Percentiles rank a stretch among this genome's conserved stretches.
These are phyloP conservation scores for Boeremia exigua DNA, from an alignment of 2,329 filamentous ascomycete genomes.

Conservation along the genomic window DNA sequence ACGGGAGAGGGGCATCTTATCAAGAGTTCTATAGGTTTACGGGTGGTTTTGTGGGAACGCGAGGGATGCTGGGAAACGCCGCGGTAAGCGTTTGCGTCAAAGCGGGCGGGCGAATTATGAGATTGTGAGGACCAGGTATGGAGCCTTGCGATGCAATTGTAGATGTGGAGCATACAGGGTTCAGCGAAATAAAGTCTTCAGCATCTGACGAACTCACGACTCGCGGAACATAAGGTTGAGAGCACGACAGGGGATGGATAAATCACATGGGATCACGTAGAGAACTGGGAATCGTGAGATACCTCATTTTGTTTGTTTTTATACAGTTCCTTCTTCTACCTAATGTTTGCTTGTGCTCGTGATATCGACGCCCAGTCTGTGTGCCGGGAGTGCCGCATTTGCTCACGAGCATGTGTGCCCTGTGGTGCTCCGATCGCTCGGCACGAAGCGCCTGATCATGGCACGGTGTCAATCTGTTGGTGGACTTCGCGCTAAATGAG, in stretches of 20 bases:
- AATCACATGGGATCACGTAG: slow-evolving; percentile 7
- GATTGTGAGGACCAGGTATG: too few relatives aligned
- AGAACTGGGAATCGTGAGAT: slow-evolving; percentile 13
- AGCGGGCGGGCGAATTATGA: too few relatives aligned
- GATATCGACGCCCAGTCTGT: slow-evolving; percentile 1
- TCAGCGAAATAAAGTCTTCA: too few relatives aligned
- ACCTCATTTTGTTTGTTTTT: slow-evolving; percentile 24
- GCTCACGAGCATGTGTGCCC: slow-evolving; percentile 16
- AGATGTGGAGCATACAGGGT: too few relatives aligned
- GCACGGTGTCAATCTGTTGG: slow-evolving; percentile 3
- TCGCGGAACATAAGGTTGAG: not conserved
- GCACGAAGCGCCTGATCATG: slow-evolving; percentile 11
- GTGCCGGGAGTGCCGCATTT: slow-evolving; percentile 7
- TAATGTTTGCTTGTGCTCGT: slow-evolving; percentile 16
- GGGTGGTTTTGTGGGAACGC: not conserved
- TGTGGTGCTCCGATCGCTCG: slow-evolving; percentile 8
- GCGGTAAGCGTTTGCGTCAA: too few relatives aligned
- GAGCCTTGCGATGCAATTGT: too few relatives aligned
- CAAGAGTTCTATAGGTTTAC: not conserved
- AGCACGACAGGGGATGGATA: not conserved
- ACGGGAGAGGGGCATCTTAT: slow-evolving; percentile 4
- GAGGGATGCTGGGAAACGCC: slow-evolving; percentile 1
- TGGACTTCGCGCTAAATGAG: slow-evolving; percentile 4
- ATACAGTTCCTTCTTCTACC: slow-evolving; percentile 16
- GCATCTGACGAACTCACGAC: too few relatives aligned